phyloP scores from a whole-genome alignment of 345 rosid genomes.

The Melaleuca quinquenervia region DNA sequence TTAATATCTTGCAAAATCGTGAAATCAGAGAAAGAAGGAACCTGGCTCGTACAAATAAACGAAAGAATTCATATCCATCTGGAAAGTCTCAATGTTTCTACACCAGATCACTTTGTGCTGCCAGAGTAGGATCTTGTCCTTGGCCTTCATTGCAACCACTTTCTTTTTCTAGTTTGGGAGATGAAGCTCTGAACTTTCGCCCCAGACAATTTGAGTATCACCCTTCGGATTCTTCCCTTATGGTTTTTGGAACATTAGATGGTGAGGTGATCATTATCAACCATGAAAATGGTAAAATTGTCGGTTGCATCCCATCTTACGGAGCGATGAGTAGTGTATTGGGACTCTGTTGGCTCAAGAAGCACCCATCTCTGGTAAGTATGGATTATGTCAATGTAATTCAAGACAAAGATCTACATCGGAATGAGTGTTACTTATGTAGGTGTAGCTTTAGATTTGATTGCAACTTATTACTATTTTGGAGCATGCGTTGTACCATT shows the following conservation, averaged over 20 bases:
- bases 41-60: slow-evolving; percentile 7
- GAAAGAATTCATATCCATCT: slow-evolving; percentile 13
- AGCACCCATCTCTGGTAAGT: slow-evolving; percentile 68
- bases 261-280: slow-evolving; percentile 88
- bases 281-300: slow-evolving; percentile 76
- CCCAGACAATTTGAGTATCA: slow-evolving; percentile 98
- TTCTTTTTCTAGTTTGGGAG: slow-evolving; percentile 29
- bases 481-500: background rate
- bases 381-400: background rate
- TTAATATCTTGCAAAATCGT: slow-evolving; percentile 58
- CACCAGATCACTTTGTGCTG: slow-evolving; percentile 76
- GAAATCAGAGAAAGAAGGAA: slow-evolving; percentile 45
- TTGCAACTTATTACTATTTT: background rate
- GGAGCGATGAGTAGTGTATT: slow-evolving; percentile 74
- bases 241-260: slow-evolving; percentile 91
- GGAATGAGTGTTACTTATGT: background rate
- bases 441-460: background rate
- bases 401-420: background rate
- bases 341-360: slow-evolving; percentile 98
- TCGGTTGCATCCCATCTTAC: slow-evolving; percentile 54
- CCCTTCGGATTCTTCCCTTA: slow-evolving; percentile 59
- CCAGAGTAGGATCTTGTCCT: slow-evolving; percentile 76
- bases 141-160: slow-evolving; percentile 74
- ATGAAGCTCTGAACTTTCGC: slow-evolving; percentile 39
- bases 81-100: slow-evolving; percentile 48